phyloP scores from a whole-genome alignment of 2,329 filamentous ascomycete species.

The Colletotrichum sp. region DNA sequence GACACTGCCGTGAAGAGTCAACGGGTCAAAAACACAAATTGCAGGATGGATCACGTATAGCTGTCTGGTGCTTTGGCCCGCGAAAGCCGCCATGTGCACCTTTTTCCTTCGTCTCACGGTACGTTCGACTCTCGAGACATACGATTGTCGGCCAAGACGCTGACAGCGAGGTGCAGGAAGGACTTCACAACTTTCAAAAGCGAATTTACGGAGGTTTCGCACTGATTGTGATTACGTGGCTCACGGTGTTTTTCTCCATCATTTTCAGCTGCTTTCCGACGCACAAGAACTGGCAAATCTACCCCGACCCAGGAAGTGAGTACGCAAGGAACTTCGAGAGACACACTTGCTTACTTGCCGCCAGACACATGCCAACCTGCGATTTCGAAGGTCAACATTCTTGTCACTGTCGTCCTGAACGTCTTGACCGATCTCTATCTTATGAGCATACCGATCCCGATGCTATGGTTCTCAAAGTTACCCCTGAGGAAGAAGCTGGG shows the following conservation, averaged over 20 bases:
- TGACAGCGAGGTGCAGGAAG: background rate
- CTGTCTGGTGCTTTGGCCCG: slow-evolving; percentile 49
- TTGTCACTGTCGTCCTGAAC: slow-evolving; percentile 21
- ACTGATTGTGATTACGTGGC: slow-evolving; percentile 47
- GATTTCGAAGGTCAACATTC: slow-evolving; percentile 20
- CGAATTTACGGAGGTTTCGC: slow-evolving; percentile 49
- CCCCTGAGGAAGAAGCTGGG: slow-evolving; percentile 34
- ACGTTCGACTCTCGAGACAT: background rate
- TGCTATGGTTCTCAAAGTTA: slow-evolving; percentile 30
- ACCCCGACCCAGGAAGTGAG: slow-evolving; percentile 55
- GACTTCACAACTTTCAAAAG: slow-evolving; percentile 25
- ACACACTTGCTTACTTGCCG: slow-evolving; percentile 36
- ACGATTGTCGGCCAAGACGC: background rate
- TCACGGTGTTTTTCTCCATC: slow-evolving; percentile 49
- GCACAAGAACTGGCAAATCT: slow-evolving; percentile 56
- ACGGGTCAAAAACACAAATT: slow-evolving; percentile 58
- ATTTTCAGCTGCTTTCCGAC: slow-evolving; percentile 53
- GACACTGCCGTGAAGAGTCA: slow-evolving; percentile 36
- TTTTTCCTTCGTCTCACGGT: slow-evolving; percentile 58
- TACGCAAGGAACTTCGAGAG: background rate
- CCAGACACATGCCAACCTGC: slow-evolving; percentile 25
- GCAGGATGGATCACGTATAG: slow-evolving; percentile 57
- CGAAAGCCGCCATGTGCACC: slow-evolving; percentile 57
- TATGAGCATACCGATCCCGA: slow-evolving; percentile 23
- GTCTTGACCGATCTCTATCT: slow-evolving; percentile 25